Percentiles rank a stretch among this genome's conserved stretches.
These are phyloP conservation scores for Trichoderma oligosporum DNA, from an alignment of 2,329 filamentous ascomycete genomes.

Conservation along the genomic window DNA sequence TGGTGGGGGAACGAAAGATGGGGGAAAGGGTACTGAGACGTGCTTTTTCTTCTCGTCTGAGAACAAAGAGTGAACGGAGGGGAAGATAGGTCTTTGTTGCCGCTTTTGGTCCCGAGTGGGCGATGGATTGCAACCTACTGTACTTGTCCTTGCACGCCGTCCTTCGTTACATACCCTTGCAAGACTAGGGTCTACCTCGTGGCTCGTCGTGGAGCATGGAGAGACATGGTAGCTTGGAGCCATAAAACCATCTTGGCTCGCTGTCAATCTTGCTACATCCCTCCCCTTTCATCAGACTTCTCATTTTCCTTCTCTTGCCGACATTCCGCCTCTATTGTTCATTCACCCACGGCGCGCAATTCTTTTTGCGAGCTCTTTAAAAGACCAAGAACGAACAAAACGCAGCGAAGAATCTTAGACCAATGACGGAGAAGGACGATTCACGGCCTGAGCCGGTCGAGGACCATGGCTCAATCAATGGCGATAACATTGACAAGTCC, in stretches of 20 bases:
- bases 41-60: neutral
- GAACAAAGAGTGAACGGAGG: neutral
- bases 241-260: conserved; percentile 14
- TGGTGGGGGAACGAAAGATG: conserved; percentile 13
- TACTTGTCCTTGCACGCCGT: too few species aligned
- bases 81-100: neutral
- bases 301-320: neutral
- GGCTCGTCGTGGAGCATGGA: conserved; percentile 7
- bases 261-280: neutral
- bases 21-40: conserved; percentile 6
- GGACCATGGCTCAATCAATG: conserved; percentile 20
- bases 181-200: neutral
- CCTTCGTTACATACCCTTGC: conserved; percentile 9
- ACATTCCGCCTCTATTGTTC: neutral
- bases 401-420: neutral
- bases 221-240: neutral
- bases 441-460: conserved; percentile 8
- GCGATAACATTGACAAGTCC: conserved; percentile 24
- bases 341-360: neutral
- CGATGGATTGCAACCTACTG: neutral
- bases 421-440: conserved; percentile 16
- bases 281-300: neutral
- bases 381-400: neutral
- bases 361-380: neutral
- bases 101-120: neutral